Conservation (phyloP, 2,329 filamentous ascomycete genomes). For the Delphinella strobiligena region DNA sequence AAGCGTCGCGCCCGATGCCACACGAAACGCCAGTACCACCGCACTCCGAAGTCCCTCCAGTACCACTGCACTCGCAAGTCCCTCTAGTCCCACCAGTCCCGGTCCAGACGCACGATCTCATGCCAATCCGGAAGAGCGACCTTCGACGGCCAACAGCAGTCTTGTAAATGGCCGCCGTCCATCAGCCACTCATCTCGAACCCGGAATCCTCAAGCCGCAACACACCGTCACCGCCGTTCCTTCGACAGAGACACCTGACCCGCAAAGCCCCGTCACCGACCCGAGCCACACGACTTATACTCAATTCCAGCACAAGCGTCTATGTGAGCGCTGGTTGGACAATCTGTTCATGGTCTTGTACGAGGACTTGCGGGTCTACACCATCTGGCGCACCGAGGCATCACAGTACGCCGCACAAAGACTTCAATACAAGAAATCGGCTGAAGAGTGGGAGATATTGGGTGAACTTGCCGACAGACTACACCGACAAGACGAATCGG, state of each 20-base stretch:
- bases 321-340: conserved; percentile 96
- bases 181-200: conserved; percentile 17
- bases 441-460: conserved; percentile 96
- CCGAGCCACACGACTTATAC: conserved; percentile 64
- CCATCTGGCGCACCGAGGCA: conserved; percentile 98
- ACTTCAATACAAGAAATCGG: conserved; percentile 90
- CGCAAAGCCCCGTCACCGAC: conserved; percentile 27
- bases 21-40: conserved; percentile 68
- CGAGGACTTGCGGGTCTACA: conserved; percentile 94
- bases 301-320: conserved; percentile 89
- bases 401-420: conserved; percentile 88
- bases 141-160: conserved; percentile 23
- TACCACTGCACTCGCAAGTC: too few species aligned
- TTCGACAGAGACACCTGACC: conserved; percentile 17
- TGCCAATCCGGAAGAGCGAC: conserved; percentile 19
- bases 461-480: conserved; percentile 85
- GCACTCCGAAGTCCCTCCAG: conserved; percentile 61
- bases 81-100: conserved; percentile 32
- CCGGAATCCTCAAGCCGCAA: conserved; percentile 21
- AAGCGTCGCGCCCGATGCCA: conserved; percentile 29
- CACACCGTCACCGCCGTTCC: conserved; percentile 21
- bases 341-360: conserved; percentile 99
- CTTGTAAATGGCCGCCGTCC: conserved; percentile 15
- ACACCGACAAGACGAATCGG: conserved; percentile 81
- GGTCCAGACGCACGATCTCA: conserved; percentile 13